Conservation (phyloP, 345 rosid genomes). For the Erucastrum elatum region DNA sequence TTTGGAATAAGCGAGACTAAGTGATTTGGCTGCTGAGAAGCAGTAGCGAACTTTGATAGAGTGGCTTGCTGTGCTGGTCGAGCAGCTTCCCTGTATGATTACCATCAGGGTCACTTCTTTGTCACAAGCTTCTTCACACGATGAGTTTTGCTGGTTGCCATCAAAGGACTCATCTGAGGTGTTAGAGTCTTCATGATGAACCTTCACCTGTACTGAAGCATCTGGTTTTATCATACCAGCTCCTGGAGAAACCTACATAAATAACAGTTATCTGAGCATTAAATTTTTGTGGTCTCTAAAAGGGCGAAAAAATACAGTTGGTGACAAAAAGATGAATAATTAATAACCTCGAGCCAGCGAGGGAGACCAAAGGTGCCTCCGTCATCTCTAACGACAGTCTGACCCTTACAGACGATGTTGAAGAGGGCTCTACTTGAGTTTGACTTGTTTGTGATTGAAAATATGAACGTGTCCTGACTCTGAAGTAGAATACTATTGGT, state of each 20-base stretch:
- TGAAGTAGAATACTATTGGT: slow-evolving; percentile 64
- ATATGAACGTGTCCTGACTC: slow-evolving; percentile 67
- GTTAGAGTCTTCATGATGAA: slow-evolving; percentile 76
- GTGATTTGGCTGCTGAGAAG: slow-evolving; percentile 62
- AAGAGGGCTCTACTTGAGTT: slow-evolving; percentile 54
- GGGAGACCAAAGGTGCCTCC: slow-evolving; percentile 75
- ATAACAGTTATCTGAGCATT: not conserved
- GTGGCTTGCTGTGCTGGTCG: slow-evolving; percentile 55
- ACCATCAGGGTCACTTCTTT: slow-evolving; percentile 68
- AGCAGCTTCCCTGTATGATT: slow-evolving; percentile 61
- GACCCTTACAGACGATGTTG: slow-evolving; percentile 68
- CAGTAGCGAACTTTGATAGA: slow-evolving; percentile 61
- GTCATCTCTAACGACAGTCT: slow-evolving; percentile 54
- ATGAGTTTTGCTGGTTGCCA: slow-evolving; percentile 73
- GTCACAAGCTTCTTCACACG: slow-evolving; percentile 71
- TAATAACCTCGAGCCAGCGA: slow-evolving; percentile 90
- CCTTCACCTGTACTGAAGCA: slow-evolving; percentile 56
- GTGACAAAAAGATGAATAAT: slow-evolving; percentile 10
- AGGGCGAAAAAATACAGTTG: not conserved
- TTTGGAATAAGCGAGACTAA: slow-evolving; percentile 42
- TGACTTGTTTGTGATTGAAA: slow-evolving; percentile 70
- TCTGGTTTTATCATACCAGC: slow-evolving; percentile 78
- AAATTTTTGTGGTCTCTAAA: not conserved
- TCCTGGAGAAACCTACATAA: slow-evolving; percentile 70
- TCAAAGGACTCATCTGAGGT: slow-evolving; percentile 67